These are phyloP conservation scores for Fusarium denticulatum DNA, from an alignment of 2,329 filamentous ascomycete genomes.

Conservation along the genomic window DNA sequence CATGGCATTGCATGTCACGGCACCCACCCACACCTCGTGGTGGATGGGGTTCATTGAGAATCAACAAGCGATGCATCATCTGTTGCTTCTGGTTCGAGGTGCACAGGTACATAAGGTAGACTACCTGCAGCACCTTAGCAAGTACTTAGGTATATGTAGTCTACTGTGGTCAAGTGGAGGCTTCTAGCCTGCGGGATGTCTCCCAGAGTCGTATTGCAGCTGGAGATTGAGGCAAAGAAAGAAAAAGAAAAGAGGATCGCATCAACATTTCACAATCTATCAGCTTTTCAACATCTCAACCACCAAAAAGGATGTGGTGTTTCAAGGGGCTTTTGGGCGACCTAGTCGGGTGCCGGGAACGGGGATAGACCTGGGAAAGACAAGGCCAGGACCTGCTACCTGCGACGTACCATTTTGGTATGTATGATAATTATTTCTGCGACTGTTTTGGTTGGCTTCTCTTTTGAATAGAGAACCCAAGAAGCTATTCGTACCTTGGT, in stretches of 20 bases:
- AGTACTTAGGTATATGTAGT: background rate
- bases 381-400: background rate
- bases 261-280: background rate
- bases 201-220: slow-evolving; percentile 21
- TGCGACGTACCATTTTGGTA: background rate
- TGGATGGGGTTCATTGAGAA: slow-evolving; percentile 2
- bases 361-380: slow-evolving; percentile 10
- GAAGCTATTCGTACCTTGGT: background rate
- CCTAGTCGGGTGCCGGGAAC: slow-evolving; percentile 4
- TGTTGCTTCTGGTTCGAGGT: slow-evolving; percentile 3
- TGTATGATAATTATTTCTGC: too few species aligned
- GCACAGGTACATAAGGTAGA: background rate
- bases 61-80: slow-evolving; percentile 1
- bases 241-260: background rate
- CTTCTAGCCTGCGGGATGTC: background rate
- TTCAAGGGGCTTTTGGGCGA: slow-evolving; percentile 29
- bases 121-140: background rate
- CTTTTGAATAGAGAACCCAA: background rate
- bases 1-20: background rate
- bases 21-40: slow-evolving; percentile 27
- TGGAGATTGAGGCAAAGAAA: slow-evolving; percentile 1
- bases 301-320: slow-evolving; percentile 5
- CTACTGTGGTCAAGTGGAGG: background rate
- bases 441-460: background rate
- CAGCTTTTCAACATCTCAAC: background rate